phyloP scores from a whole-genome alignment of 495 filamentous ascomycete species.

The Aspergillus leporis region DNA sequence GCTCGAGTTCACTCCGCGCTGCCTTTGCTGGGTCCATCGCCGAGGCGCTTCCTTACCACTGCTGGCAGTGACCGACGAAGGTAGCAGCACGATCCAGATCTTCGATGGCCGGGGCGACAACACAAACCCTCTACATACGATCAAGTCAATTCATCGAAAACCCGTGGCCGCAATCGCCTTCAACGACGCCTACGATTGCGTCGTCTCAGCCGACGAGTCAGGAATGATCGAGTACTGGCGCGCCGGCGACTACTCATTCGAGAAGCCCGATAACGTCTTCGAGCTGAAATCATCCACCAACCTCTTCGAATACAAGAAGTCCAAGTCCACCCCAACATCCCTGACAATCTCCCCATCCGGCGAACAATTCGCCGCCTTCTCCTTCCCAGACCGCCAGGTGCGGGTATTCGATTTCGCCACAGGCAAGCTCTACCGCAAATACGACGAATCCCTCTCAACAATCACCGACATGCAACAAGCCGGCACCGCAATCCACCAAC shows the following conservation, averaged over 20 bases:
- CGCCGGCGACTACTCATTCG: constrained; percentile 69
- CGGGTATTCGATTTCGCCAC: constrained; percentile 90
- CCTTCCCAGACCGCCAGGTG: constrained; percentile 89
- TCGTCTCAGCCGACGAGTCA: constrained; percentile 81
- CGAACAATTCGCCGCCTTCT: constrained; percentile 83
- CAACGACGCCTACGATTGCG: constrained; percentile 87
- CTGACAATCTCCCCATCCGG: constrained; percentile 85
- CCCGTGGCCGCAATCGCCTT: constrained; percentile 82
- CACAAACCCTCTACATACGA: constrained; percentile 67
- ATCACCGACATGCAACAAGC: constrained; percentile 94
- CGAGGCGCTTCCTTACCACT: constrained; percentile 84
- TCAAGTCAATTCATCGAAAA: constrained; percentile 73
- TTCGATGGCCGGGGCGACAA: constrained; percentile 90
- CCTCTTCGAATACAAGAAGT: constrained; percentile 95
- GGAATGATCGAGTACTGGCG: constrained; percentile 98
- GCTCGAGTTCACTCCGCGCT: constrained; percentile 70
- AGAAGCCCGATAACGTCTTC: constrained; percentile 91
- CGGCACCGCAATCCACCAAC: constrained; percentile 71
- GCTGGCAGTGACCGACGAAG: constrained; percentile 84
- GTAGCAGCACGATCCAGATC: constrained; percentile 68
- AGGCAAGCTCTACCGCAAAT: constrained; percentile 85
- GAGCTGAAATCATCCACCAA: constrained; percentile 88
- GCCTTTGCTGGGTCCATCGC: constrained; percentile 90
- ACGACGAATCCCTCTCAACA: constrained; percentile 86
- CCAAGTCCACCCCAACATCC: constrained; percentile 83